These are phyloP conservation scores for Globisporangium echinulatum DNA, from an alignment of 352 stramenopile genomes.

Conservation along the genomic window DNA sequence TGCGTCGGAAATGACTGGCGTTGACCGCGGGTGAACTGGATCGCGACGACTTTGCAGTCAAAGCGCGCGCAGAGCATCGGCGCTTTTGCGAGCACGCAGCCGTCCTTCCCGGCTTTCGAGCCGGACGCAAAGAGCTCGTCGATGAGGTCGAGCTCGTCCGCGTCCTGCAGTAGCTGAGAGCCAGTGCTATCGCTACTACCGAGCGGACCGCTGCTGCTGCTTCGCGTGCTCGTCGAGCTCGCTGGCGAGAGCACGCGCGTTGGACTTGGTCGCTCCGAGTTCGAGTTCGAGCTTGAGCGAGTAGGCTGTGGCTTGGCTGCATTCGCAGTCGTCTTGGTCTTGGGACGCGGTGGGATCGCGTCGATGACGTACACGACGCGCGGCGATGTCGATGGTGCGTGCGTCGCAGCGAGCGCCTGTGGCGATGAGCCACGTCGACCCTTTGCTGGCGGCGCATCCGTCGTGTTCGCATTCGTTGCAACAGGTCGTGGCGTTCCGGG, in stretches of 20 bases:
- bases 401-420: background rate
- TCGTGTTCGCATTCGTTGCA: background rate
- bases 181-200: background rate
- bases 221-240: conserved; percentile 25
- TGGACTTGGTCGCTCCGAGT: background rate
- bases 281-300: background rate
- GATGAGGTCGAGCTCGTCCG: conserved; percentile 65
- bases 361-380: conserved; percentile 74
- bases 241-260: conserved; percentile 7
- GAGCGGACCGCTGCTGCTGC: background rate
- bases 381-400: conserved; percentile 2
- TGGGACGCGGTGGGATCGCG: conserved; percentile 43
- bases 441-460: background rate
- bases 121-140: conserved; percentile 58
- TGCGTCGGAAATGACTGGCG: conserved; percentile 1
- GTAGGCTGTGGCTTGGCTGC: conserved; percentile 9
- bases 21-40: conserved; percentile 45
- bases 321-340: conserved; percentile 8
- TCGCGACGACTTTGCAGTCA: conserved; percentile 57
- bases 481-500: background rate
- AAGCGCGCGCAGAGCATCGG: conserved; percentile 70
- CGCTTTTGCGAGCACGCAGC: conserved; percentile 51
- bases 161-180: conserved; percentile 21
- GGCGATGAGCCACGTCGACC: conserved; percentile 6
- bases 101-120: conserved; percentile 45